Base-by-base conservation (phyloP, 2,329 filamentous ascomycete genomes). In the Cercospora brassicicola region DNA sequence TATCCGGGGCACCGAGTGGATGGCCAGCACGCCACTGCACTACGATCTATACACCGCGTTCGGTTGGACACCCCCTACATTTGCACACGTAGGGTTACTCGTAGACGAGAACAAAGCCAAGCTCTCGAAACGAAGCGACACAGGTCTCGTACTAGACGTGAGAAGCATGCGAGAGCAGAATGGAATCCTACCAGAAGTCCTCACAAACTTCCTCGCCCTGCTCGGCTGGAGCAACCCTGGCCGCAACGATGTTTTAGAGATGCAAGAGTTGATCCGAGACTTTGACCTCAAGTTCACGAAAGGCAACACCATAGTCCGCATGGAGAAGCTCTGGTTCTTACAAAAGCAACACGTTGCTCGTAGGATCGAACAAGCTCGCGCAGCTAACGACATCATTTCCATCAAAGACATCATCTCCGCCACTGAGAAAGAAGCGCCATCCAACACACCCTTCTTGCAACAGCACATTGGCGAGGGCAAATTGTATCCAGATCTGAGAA, bases 1-100 rank as follows among this genome's bases (percentile, higher is more conserved):
- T 13, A 91, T 99, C 67, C 89, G 95, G 51, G 95, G 94, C 63
- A 90, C 91, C 85, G 95, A 99, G 86, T 99, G 95, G 95, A 91
- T 99, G 81, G 88, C 94, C 36, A 97, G 94, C 0, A 98, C 95
- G 0, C 93, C 94, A 0, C 91, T 91, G 77, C 89, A 91, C 77
- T 82, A 90, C 66, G 85, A 85, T 39, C 78, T 85, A 72, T 85
- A 85, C 73, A 71, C 78, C 8, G 83, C 83, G 0, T 84, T 85
- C 61, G 81, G 80, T 2, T 85, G 83, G 83, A 72, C 76, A 15
- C 82, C 83, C 2, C 83, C 83, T 0, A 64, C 73, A 1, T 85
- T 84, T 66, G 83, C 83, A 0, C 83, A 85, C 69, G 83, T 85
- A 0, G 82, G 83, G 2, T 73, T 85, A 0, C 77, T 85, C 1